Evolutionary conservation across 129 eudicot genomes (phyloP).

Genomic region (Helianthus tuberosus): DNA sequence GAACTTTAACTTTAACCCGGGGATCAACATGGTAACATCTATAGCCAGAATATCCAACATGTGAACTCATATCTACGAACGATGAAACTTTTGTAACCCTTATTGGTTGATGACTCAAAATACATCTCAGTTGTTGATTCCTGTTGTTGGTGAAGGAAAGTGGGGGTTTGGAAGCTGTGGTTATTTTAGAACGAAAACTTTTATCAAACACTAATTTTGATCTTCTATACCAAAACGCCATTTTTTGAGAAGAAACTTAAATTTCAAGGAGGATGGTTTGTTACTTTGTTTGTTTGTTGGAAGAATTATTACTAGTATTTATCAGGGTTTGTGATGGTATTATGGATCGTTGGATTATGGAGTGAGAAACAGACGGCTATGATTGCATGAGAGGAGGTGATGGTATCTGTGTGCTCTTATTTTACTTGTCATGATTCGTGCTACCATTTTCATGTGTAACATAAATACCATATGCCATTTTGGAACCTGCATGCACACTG

Average conservation of each 20-base stretch:
- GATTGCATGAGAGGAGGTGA: too few relatives aligned
- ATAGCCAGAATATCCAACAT: constrained; percentile 19
- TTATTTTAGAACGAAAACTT: constrained; percentile 19
- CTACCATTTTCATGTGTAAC: too few relatives aligned
- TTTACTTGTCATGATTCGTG: too few relatives aligned
- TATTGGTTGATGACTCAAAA: not conserved
- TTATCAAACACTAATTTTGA: constrained; percentile 39
- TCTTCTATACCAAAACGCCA: constrained; percentile 63
- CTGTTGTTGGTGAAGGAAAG: not conserved
- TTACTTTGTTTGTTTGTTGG: too few relatives aligned
- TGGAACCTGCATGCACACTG: too few relatives aligned
- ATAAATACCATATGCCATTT: too few relatives aligned
- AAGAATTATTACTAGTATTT: too few relatives aligned
- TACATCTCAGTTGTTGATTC: constrained; percentile 6
- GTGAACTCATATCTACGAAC: not conserved
- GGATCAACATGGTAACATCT: constrained; percentile 63
- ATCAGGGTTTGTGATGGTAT: too few relatives aligned
- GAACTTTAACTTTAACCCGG: constrained; percentile 17
- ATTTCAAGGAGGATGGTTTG: too few relatives aligned
- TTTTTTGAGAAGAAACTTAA: not conserved
- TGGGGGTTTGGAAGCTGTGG: constrained; percentile 23
- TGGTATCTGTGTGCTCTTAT: too few relatives aligned
- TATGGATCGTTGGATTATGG: too few relatives aligned
- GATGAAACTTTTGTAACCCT: constrained; percentile 21
- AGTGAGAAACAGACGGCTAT: too few relatives aligned